phyloP scores from a whole-genome alignment of 345 rosid species.

The Rhodamnia argentea region DNA sequence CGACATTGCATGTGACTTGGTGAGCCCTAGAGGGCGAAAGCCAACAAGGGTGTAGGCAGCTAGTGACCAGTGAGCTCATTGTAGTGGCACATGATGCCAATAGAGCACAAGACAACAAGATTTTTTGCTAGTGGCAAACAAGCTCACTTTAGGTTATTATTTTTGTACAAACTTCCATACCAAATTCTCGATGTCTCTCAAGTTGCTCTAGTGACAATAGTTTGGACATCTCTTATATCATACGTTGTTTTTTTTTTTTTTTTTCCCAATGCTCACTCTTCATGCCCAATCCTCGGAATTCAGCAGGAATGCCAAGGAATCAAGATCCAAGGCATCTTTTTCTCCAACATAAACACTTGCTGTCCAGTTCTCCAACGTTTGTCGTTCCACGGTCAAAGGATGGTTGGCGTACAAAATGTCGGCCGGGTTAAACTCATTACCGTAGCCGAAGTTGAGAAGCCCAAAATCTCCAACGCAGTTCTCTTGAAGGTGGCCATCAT shows the following conservation, averaged over 20 bases:
- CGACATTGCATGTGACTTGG: background rate
- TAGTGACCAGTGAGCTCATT: background rate
- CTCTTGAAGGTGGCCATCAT: background rate
- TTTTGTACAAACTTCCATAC: background rate
- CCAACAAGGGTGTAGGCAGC: background rate
- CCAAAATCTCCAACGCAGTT: background rate
- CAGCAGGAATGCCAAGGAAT: conserved; percentile 24
- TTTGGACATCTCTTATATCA: background rate
- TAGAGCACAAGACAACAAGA: background rate
- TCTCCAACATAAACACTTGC: background rate
- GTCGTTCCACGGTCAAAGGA: background rate
- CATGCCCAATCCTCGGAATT: conserved; percentile 30
- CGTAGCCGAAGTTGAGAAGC: background rate
- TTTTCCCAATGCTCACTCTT: background rate
- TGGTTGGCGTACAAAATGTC: background rate
- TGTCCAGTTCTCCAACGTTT: conserved; percentile 9
- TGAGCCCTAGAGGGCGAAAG: background rate
- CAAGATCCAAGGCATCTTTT: conserved; percentile 17
- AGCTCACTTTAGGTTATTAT: background rate
- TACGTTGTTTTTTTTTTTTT: background rate
- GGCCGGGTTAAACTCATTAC: background rate
- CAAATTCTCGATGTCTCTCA: background rate
- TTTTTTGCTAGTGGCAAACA: background rate
- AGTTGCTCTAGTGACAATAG: background rate
- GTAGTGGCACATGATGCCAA: background rate